phyloP scores from a whole-genome alignment of 139 green algal genomes.

The Coelastrella sp. region DNA sequence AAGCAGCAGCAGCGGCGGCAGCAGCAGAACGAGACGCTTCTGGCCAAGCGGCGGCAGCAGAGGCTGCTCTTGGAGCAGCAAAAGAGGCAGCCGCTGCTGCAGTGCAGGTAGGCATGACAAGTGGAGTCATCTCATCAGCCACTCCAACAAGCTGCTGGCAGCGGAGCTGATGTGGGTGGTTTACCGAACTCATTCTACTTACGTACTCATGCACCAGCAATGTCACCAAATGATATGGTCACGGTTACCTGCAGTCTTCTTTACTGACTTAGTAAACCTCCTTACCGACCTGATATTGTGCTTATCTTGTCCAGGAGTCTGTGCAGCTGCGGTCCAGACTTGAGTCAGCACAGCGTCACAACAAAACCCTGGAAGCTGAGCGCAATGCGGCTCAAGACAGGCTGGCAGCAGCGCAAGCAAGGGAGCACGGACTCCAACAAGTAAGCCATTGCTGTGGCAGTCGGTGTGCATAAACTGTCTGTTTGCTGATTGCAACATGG shows the following conservation, averaged over 20 bases:
- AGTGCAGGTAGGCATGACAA: not conserved
- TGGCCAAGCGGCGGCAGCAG: slow-evolving; percentile 33
- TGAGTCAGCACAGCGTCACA: slow-evolving; percentile 38
- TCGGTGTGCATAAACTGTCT: no score
- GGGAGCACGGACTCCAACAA: slow-evolving; percentile 26
- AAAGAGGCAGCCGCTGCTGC: slow-evolving; percentile 14
- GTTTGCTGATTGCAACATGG: no score
- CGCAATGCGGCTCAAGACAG: slow-evolving; percentile 45
- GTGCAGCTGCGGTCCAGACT: slow-evolving; percentile 32
- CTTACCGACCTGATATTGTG: no score
- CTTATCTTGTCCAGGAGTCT: not conserved
- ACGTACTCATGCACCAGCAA: no score
- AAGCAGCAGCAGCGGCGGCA: slow-evolving; percentile 40
- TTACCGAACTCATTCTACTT: no score
- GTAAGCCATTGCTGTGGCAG: not conserved
- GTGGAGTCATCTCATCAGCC: no score
- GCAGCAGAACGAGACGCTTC: slow-evolving; percentile 44
- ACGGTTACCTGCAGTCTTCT: no score
- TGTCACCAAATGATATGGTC: no score
- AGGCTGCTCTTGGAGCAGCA: slow-evolving; percentile 36
- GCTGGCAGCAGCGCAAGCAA: slow-evolving; percentile 27
- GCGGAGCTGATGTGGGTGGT: no score
- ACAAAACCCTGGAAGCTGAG: slow-evolving; percentile 39
- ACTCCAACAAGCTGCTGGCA: no score
- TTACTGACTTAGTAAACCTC: no score